Percentiles rank a stretch among this genome's conserved stretches.
These are phyloP conservation scores for Exutisphaerella laricina DNA, from an alignment of 2,329 filamentous ascomycete genomes.

Conservation along the genomic window DNA sequence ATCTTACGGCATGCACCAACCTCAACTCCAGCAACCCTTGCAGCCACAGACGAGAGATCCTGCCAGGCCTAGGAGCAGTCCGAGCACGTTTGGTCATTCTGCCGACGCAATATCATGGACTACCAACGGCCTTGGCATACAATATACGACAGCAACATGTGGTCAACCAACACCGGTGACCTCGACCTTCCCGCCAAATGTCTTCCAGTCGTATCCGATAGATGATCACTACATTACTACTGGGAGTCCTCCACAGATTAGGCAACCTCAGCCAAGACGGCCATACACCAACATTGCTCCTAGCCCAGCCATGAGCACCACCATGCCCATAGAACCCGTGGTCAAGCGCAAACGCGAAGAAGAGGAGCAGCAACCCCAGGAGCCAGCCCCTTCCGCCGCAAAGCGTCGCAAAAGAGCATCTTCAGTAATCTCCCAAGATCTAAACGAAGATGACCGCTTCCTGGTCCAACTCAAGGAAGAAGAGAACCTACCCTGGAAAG, in stretches of 20 bases:
- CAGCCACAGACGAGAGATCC: slow-evolving; percentile 25
- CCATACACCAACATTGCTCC: slow-evolving; percentile 43
- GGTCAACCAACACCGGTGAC: slow-evolving; percentile 28
- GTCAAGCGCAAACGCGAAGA: slow-evolving; percentile 38
- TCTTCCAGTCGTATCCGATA: slow-evolving; percentile 27
- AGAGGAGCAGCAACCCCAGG: slow-evolving; percentile 32
- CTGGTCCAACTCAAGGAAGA: slow-evolving; percentile 49
- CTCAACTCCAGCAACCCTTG: slow-evolving; percentile 15
- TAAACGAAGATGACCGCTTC: slow-evolving; percentile 48
- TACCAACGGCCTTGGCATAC: slow-evolving; percentile 38
- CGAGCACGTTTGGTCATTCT: slow-evolving; percentile 39
- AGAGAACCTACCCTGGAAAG: slow-evolving; percentile 50
- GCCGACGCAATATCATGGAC: slow-evolving; percentile 37
- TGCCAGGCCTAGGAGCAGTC: slow-evolving; percentile 39
- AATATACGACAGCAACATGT: slow-evolving; percentile 29
- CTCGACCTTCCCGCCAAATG: slow-evolving; percentile 33
- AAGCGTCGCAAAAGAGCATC: slow-evolving; percentile 41
- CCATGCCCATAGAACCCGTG: too few relatives aligned
- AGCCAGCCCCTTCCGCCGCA: slow-evolving; percentile 1
- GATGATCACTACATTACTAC: slow-evolving; percentile 28
- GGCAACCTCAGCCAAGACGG: slow-evolving; percentile 37
- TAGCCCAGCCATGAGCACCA: slow-evolving; percentile 34
- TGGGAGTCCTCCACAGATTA: slow-evolving; percentile 27
- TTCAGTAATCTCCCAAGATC: slow-evolving; percentile 35
- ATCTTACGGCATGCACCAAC: slow-evolving; percentile 15